These are phyloP conservation scores for Papiliotrema terrestris DNA, from an alignment of 1,284 basidiomycete species.

Conservation along the genomic window DNA sequence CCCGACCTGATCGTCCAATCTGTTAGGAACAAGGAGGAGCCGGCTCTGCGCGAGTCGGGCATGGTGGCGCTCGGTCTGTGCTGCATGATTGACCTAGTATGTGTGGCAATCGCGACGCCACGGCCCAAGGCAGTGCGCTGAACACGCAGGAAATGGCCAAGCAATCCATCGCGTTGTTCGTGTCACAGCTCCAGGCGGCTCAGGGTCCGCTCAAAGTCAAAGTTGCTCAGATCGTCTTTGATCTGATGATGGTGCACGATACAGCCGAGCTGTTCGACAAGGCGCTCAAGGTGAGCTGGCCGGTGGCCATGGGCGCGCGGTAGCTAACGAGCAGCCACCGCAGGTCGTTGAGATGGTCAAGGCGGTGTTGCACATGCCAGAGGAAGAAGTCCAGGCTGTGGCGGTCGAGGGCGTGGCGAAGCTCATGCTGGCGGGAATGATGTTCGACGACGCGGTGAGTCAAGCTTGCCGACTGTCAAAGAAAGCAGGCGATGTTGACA, in stretches of 20 bases:
- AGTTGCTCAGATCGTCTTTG: slow-evolving; percentile 83
- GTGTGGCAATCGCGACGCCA: slow-evolving; percentile 20
- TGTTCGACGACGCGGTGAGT: slow-evolving; percentile 67
- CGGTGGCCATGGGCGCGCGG: background rate
- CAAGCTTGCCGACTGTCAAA: background rate
- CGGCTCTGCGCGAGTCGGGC: slow-evolving; percentile 78
- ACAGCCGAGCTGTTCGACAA: slow-evolving; percentile 51
- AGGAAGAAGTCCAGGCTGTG: slow-evolving; percentile 73
- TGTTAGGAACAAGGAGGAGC: slow-evolving; percentile 75
- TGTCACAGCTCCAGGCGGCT: slow-evolving; percentile 75
- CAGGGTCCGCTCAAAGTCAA: slow-evolving; percentile 74
- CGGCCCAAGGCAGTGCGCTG: too few relatives aligned
- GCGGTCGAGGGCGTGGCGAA: slow-evolving; percentile 84
- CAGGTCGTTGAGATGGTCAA: slow-evolving; percentile 71
- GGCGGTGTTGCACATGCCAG: slow-evolving; percentile 60
- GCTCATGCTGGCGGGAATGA: slow-evolving; percentile 78
- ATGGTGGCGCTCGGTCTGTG: slow-evolving; percentile 82
- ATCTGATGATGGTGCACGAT: slow-evolving; percentile 86
- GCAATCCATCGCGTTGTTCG: slow-evolving; percentile 82
- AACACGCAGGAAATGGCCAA: slow-evolving; percentile 74
- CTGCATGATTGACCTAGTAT: slow-evolving; percentile 75
- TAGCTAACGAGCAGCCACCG: slow-evolving; percentile 57
- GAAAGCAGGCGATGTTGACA: background rate
- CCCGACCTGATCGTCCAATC: slow-evolving; percentile 87
- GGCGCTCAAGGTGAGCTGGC: slow-evolving; percentile 33